Conservation (phyloP, 257 asterid genomes). For the Orobanche coerulescens region DNA sequence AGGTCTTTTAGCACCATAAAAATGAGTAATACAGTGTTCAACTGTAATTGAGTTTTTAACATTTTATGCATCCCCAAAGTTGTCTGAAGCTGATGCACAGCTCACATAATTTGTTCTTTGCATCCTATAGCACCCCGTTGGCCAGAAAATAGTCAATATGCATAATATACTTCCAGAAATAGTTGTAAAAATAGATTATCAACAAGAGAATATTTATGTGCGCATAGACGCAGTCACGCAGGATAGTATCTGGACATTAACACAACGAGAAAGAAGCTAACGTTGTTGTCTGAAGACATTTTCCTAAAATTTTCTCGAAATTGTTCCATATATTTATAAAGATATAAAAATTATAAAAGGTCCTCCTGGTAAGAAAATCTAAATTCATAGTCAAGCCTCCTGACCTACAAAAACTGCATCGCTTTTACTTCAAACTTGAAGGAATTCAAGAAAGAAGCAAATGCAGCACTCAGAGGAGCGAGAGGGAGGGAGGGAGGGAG, state of each 20-base stretch:
- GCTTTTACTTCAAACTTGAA: not conserved
- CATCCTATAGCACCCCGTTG: constrained; percentile 4
- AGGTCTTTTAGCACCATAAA: not conserved
- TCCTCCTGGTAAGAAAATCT: not conserved
- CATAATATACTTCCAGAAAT: not conserved
- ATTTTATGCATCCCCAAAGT: not conserved
- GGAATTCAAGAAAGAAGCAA: not conserved
- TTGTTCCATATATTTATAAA: not conserved
- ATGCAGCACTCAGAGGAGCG: not conserved
- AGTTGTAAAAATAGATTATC: not conserved
- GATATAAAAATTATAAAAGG: not conserved
- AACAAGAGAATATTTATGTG: not conserved
- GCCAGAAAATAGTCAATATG: not conserved
- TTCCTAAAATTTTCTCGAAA: not conserved
- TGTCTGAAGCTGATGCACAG: constrained; percentile 7
- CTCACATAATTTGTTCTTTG: not conserved
- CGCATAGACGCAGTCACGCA: not conserved
- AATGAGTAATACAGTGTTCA: not conserved
- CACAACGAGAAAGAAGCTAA: not conserved
- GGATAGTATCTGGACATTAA: not conserved
- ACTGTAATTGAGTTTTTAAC: not conserved
- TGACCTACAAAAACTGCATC: not conserved
- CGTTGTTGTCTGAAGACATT: not conserved
- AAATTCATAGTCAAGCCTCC: not conserved
- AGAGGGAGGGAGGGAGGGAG: too few relatives aligned